Evolutionary conservation across 192 early-diverging fungal genomes (phyloP), one percentile per base, ranked within the genome.

Genomic region (Umbelopsis ramanniana): DNA sequence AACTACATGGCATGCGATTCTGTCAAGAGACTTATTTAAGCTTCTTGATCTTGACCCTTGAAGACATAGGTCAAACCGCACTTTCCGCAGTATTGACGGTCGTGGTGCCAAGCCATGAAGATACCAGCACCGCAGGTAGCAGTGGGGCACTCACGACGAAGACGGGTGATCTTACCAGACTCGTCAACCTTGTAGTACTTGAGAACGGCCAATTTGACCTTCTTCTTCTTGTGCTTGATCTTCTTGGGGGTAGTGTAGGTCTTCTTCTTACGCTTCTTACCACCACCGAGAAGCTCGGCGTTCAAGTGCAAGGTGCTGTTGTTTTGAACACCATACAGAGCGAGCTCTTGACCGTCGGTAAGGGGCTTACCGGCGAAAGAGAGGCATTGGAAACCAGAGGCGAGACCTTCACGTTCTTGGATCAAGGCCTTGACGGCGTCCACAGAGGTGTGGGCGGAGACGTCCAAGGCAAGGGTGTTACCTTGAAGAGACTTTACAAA

Each of bases 251-350:
- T 99, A 76, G 96, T 99, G 92, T 99, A 98, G 72, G 90, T 93
- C 96, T 99, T 99, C 96, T 99, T 99, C 92, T 98, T 99, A 77
- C 95, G 90, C 93, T 99, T 98, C 94, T 99, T 98, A 85, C 84
- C 95, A 88, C 92, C 93, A 90, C 92, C 93, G 71, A 89, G 78
- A 45, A 91, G 81, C 74, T 90, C 86, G 68, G 87, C 83, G 46
- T 89, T 89, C 11, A 93, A 83, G 81, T 93, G 89, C n/a, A 93
- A 78, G 57, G 91, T 93, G 24, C 86, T 89, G 79, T 91, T 89
- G 69, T 91, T 89, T 72, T 91, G 84, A 72, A 92, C 87, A 77
- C 77, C 77, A 67, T 86, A 86, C 60, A 82, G 68, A 50, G 81
- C 55, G 17, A 88, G 74, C 69, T 78, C 76, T 71, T 80, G 76